Evolutionary conservation across 129 eudicot genomes (phyloP).

Genomic region (Lactuca saligna): DNA sequence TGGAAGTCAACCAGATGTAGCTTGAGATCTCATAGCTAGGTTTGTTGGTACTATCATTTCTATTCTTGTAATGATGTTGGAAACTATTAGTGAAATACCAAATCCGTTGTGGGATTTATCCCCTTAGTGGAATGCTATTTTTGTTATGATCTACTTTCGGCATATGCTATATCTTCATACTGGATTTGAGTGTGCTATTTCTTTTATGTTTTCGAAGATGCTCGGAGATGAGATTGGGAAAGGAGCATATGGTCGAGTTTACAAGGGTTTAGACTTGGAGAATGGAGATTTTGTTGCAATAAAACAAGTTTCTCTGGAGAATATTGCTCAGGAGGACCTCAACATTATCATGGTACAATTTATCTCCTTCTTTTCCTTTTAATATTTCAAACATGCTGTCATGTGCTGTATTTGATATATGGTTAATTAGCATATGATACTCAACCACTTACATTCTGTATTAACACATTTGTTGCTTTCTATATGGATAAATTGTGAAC

Average conservation of each 20-base stretch:
- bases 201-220: constrained; percentile 48
- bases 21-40: constrained; percentile 8
- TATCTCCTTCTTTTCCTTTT: neutral
- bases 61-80: constrained; percentile 3
- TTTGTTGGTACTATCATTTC: neutral
- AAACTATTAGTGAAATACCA: neutral
- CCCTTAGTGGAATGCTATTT: neutral
- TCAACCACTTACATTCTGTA: constrained; percentile 6
- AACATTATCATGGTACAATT: constrained; percentile 79
- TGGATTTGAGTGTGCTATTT: constrained; percentile 9
- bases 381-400: constrained; percentile 1
- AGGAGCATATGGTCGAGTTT: constrained; percentile 98
- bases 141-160: constrained; percentile 2
- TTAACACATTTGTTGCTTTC: constrained; percentile 31
- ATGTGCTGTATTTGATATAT: constrained; percentile 1
- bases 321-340: constrained; percentile 91
- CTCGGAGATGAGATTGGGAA: constrained; percentile 99
- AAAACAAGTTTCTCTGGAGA: constrained; percentile 93
- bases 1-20: constrained; percentile 2
- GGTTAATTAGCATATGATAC: constrained; percentile 6
- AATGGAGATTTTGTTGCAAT: constrained; percentile 98
- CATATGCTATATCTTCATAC: constrained; percentile 18
- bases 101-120: neutral
- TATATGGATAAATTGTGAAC: constrained; percentile 28
- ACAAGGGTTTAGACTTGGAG: constrained; percentile 98